Evolutionary conservation across 805 yeast genomes (phyloP), one percentile per base, ranked within the genome.

Genomic region (Starmerella tilneyi): DNA sequence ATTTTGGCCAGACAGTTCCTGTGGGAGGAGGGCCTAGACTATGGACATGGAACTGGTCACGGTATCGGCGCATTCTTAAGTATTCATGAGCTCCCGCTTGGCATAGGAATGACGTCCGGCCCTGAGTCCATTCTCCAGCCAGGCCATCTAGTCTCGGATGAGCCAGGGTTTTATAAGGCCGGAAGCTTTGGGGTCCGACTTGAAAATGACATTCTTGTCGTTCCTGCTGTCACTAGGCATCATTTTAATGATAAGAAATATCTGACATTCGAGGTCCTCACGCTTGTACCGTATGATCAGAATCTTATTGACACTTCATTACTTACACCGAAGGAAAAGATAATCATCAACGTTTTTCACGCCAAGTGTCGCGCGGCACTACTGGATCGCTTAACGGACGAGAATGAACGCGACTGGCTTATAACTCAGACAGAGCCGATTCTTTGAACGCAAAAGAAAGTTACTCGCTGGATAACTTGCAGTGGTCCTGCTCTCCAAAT

Each of bases 11-110:
- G 99, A 52, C 86, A 81, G 62, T 79, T 76, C 43, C 65, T 92
- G 48, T 84, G 94, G 88, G 69, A 76, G 32, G 70, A 76, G 40
- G 97, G 96, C 0, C 66, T 84, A 43, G 92, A 84, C 60, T 92
- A 83, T 61, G 76, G 81, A 50, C 99, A 92, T 63, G 98, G 98
- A 7, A 85, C 97, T 0, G 96, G 97, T 1, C 99, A 92, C 63
- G 98, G 99, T 2, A 81, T 92, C 15, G 97, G 96, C 2, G 73
- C 88, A 15, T 89, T 72, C 59, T 75, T 94, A 38, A 80, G 81
- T 60, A 96, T 92, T 16, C 99, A 92, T 61, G 96, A 94, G 58
- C 88, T 92, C 0, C 97, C 97, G 1, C 73, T 89, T 45, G 94
- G 92, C 9, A 77, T 92, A 50, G 84, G 56, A n/a, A 46, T 48